Evolutionary conservation across 2,329 filamentous ascomycete genomes (phyloP).

Genomic region (Fusarium keratoplasticum): DNA sequence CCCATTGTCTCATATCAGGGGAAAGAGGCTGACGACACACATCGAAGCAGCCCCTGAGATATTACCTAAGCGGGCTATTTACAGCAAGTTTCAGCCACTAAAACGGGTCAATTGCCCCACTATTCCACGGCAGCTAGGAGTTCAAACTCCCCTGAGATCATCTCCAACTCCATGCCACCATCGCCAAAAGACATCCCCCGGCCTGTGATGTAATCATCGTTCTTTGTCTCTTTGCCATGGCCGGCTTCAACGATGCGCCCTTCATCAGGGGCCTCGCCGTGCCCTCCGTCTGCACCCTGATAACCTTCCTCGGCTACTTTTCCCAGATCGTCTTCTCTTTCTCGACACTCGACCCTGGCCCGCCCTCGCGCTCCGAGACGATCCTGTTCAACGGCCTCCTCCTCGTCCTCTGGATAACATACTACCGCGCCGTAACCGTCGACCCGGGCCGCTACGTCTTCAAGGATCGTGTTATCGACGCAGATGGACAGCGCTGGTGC

Average conservation of each 20-base stretch:
- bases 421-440: slow-evolving; percentile 70
- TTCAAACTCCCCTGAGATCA: background rate
- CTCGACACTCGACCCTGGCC: slow-evolving; percentile 67
- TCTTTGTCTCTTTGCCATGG: slow-evolving; percentile 46
- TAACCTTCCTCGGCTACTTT: slow-evolving; percentile 76
- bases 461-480: slow-evolving; percentile 50
- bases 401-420: slow-evolving; percentile 74
- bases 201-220: slow-evolving; percentile 20
- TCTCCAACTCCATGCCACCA: slow-evolving; percentile 3
- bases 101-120: background rate
- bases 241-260: slow-evolving; percentile 56
- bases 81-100: slow-evolving; percentile 8
- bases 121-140: background rate
- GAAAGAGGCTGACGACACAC: slow-evolving; percentile 27
- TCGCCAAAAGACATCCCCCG: background rate
- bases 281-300: slow-evolving; percentile 74
- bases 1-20: slow-evolving; percentile 27
- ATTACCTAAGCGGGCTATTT: slow-evolving; percentile 34
- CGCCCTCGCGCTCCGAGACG: slow-evolving; percentile 67
- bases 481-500: slow-evolving; percentile 69
- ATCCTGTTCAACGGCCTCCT: slow-evolving; percentile 75
- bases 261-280: slow-evolving; percentile 70
- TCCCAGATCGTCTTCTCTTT: slow-evolving; percentile 78
- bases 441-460: slow-evolving; percentile 68
- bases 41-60: slow-evolving; percentile 17